Base-by-base conservation (phyloP, 225 moss, liverwort and hornwort genomes). In the Climacium dendroides region DNA sequence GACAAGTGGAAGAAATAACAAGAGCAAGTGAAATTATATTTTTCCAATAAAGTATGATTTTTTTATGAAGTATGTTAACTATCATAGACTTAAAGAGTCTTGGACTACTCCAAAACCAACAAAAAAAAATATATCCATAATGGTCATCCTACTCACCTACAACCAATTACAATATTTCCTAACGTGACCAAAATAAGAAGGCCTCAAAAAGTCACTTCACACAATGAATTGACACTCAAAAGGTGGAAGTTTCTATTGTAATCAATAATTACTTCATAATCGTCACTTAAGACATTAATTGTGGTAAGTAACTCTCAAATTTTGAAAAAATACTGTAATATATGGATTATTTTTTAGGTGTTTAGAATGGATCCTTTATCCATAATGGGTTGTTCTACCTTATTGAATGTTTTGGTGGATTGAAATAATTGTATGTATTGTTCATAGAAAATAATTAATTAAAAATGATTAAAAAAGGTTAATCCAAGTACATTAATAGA, bases 401-500 rank as follows among this genome's bases (percentile, higher is more conserved):
- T 11, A 2, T 12, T 37, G 7, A 67, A 67, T 67, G 37, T 67
- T 67, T 54, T 16, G 67, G 4, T 67, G 37, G 23, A 37, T 37
- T 12, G 22, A 37, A 7, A 37, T 7, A 35, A 37, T 37, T 13
- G 7, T 37, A 22, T 22, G 22, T 23, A 23, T 37, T 23, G 0
- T 13, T 37, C 12, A 12, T 6, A 5, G 4, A 9, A 12, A 67
- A 35, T 0, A 10, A 22, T 6, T 0, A 12, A 3, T n/a, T 12
- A 67, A 37, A 67, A 12, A 11, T 6, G 1, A 37, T 19, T 11
- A 0, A 20, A 22, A n/a, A 66, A 37, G 7, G 3, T 23, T n/a
- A 67, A 67, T 23, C 13, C 1, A 67, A 37, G 22, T 37, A 7
- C 13, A 15, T 70, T 67, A 13, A 37, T 13, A 39, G 23, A 37